Evolutionary conservation across 768 basidiomycete species (phyloP), one percentile per base, ranked within the genome.

Genomic region (Rhodotorula taiwanensis): DNA sequence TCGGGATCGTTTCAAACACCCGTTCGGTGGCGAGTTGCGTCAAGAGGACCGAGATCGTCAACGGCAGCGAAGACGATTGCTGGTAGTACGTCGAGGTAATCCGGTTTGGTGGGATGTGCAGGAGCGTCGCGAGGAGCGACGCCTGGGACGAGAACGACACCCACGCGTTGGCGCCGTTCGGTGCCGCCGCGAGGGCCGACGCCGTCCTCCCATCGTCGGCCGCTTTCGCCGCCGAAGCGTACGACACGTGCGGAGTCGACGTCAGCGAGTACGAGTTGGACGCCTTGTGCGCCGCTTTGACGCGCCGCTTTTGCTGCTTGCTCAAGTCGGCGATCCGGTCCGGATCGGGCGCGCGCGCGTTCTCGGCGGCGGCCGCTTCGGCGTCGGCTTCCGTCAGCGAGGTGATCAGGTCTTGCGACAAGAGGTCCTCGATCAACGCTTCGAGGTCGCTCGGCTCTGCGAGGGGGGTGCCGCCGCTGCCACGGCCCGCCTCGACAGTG

Each of bases 221-320:
- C 8, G 33, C 18, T 31, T 28, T 44, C 5, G 52, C 54, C 25
- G 42, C 18, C 2, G 65, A n/a, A 14, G 41, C 42, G 25, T 41
- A 53, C 41, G 33, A 55, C 30, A 33, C 31, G 41, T 41, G 52
- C 10, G 61, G 51, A 5, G 53, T 45, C 20, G 67, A 58, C 7
- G 67, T 69, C 36, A 64, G 67, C 23, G 67, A 69, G 60, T 60
- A 60, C 10, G 67, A 64, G 16, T 23, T 44, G 23, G 51, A 15
- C 18, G 63, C 59, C 41, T 61, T 64, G 20, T 48, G 49, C 13
- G 23, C 52, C n/a, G 49, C 48, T 52, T 68, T 68, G 47, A 55
- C 41, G 21, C 59, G 55, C 20, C 58, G 53, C 30, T 59, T 56
- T 13, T 58, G 47, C 18, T 36, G 47, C 34, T 51, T 50, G 31